Base-by-base conservation (phyloP, 768 basidiomycete genomes). In the Hypholoma fasciculare region DNA sequence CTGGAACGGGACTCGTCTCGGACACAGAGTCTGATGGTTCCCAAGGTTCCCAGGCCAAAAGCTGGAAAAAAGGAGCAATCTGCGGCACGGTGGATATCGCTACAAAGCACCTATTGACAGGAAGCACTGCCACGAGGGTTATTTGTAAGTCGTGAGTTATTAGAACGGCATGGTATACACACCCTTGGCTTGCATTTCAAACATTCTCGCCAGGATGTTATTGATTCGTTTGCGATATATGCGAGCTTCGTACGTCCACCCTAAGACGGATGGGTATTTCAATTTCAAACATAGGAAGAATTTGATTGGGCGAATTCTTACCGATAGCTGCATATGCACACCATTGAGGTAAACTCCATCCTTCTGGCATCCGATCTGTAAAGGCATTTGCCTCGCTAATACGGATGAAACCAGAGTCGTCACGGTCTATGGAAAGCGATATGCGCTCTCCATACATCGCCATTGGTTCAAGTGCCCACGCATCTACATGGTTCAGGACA, bases 301-400 rank as follows among this genome's bases (percentile, higher is more conserved):
- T 46, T n/a, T 13, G 40, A 20, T 46, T 34, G 19, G 26, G 12
- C 12, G n/a, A 34, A 49, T 11, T n/a, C 56, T 3, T 19, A 69
- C 67, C 67, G 44, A 63, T 51, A 16, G 61, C 61, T 23, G 50
- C 52, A 54, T 65, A 68, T 14, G 63, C 62, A 53, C 67, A 66
- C 65, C 65, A 68, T 38, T 66, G 61, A 16, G 67, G 60, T 19
- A 68, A 57, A 26, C 50, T 62, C 65, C 63, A 66, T 2, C 62
- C 63, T n/a, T 53, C 44, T 4, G 67, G 67, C 13, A 66, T 68
- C 7, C 50, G 30, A 1, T 53, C 55, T 2, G 65, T 62, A 49
- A 65, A 63, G 2, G 54, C 44, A 34, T 68, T 68, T 3, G 61
- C 65, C 40, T 68, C 67, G 50, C 62, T 65, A 30, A 68, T 68